These are phyloP conservation scores for Centella asiatica DNA, from an alignment of 129 eudicot genomes.

Conservation along the genomic window DNA sequence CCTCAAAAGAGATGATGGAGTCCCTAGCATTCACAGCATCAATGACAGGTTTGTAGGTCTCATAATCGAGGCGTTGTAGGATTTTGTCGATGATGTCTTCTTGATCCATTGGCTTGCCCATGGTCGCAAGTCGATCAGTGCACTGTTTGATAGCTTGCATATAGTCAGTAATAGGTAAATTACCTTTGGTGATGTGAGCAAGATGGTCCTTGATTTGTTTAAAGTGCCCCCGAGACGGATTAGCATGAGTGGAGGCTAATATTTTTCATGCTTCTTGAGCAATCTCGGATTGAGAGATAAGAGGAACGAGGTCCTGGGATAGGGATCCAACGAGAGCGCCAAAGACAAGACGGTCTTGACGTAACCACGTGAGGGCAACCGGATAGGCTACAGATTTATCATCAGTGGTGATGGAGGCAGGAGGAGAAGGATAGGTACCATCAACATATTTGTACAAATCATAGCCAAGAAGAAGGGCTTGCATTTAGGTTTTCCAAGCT, in stretches of 20 bases:
- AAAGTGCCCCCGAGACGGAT: neutral
- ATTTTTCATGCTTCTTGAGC: neutral
- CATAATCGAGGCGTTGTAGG: neutral
- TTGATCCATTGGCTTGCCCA: neutral
- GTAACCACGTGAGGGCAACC: neutral
- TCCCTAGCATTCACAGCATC: neutral
- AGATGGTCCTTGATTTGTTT: neutral
- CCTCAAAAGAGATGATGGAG: neutral
- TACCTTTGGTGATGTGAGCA: neutral
- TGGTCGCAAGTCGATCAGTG: neutral
- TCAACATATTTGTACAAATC: slow-evolving; percentile 5
- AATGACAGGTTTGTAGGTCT: neutral
- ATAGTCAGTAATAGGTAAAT: neutral
- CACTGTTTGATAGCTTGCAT: neutral
- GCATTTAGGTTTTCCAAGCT: neutral
- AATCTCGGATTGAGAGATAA: slow-evolving; percentile 1
- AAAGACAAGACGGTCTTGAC: neutral
- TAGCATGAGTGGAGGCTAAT: neutral
- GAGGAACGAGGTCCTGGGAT: neutral
- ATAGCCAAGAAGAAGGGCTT: neutral
- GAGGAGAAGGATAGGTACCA: neutral
- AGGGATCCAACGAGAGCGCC: neutral
- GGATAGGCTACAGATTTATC: neutral
- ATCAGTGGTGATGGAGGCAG: neutral
- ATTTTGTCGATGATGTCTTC: neutral